Evolutionary conservation across 176 grass and related monocot genomes (phyloP), one percentile per base, ranked within the genome.

Genomic region (Avena atlantica): DNA sequence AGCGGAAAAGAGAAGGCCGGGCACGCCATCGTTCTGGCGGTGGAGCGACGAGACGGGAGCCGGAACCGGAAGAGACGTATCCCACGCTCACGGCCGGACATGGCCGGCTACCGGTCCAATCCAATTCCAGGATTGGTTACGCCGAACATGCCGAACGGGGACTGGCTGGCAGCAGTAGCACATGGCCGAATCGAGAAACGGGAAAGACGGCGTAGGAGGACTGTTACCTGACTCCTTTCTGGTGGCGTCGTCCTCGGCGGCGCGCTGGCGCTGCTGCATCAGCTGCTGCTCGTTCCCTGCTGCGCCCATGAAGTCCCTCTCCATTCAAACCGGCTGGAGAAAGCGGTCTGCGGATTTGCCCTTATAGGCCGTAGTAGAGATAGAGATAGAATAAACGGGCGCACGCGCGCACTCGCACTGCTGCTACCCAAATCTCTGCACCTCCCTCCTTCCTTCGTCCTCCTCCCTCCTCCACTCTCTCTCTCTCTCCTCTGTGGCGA

Each of bases 281-380:
- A 20, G 65, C 29, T 12, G 60, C 21, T 84, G 85, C 71, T 92
- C 90, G 67, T 86, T 91, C 72, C 90, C 90, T 81, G 90, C 83
- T 73, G 88, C 89, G 64, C 88, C 88, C 70, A 97, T 52, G 87
- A 97, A 97, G 61, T 97, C 90, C 85, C 90, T 89, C 95, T 97
- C 95, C 92, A 97, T 97, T 50, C 77, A 63, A 53, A n/a, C 44
- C 44, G 27, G 57, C 86, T 70, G 51, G 1, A 6, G 74, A 78
- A 89, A 86, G 78, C 15, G 14, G 29, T 51, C 68, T 6, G 64
- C 64, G 6, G 83, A 81, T 40, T 84, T 74, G 68, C 91, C 70
- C 70, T 61, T 58, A 24, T 27, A 86, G 70, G 47, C 40, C 31
- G 31, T 34, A 34, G 31, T 34, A 42, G 6, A 7, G 40, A 42